Base-by-base conservation (phyloP, 192 early-diverging fungal species). In the Umbelopsis isabellina region DNA sequence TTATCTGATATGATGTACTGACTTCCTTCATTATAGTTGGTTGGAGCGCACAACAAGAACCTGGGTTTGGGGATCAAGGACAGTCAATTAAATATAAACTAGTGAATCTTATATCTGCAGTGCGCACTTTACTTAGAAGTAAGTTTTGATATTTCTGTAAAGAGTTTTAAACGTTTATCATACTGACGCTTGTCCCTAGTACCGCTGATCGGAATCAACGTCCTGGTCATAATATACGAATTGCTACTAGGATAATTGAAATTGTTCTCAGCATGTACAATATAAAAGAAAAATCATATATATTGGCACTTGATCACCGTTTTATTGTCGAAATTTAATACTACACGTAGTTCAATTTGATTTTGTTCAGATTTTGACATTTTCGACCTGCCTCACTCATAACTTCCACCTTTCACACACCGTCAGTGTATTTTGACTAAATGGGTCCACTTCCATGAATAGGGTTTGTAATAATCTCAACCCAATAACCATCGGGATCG, bases 51-150 rank as follows among this genome's bases (percentile, higher is more conserved):
- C 68, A 87, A 83, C 48, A 79, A 74, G 79, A 83, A 73, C 68
- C 84, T 72, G 45, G 86, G 80, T 88, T 91, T 68, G 87, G 88
- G 37, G 88, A 89, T 49, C 81, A 86, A 74, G 80, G 83, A 22
- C 85, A 90, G 67, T 88, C 90, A 15, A 71, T 97, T 35, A 94
- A 93, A 75, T 84, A 86, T 55, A 91, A 91, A 73, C 71, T 97
- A 45, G 86, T 97, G 77, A 91, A 91, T 76, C 85, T 97, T 46
- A 96, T 97, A 67, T 93, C 93, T 0, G 94, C 95, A 0, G 91
- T 95, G 46, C 86, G 95, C 72, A 97, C 93, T 46, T 80, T 97
- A 50, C 89, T 95, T 84, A 79, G 94, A 85, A 90, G 93, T 94
- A 88, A 65, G 88, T 80, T 10, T 11, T 0, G 10, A 45, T 44